Percentiles rank a stretch among this genome's conserved stretches.
These are phyloP conservation scores for Arthrobotrys entomopaga DNA, from an alignment of 2,329 filamentous ascomycete species.

Conservation along the genomic window DNA sequence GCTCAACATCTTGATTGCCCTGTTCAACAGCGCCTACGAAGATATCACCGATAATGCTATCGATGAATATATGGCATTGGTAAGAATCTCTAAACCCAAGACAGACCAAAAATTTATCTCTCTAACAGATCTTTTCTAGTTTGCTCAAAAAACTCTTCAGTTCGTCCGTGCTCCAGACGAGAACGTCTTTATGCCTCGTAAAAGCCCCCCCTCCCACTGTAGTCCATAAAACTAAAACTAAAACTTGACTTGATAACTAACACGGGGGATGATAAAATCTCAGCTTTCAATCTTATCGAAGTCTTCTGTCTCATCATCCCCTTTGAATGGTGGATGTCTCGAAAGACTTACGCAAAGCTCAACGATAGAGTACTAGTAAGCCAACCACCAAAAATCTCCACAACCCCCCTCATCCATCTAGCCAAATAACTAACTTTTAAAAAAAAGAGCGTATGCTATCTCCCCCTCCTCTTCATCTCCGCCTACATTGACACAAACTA, in stretches of 20 bases:
- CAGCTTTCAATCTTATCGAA: slow-evolving; percentile 88
- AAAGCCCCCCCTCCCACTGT: too few species aligned
- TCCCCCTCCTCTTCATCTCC: slow-evolving; percentile 45
- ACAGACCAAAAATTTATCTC: neutral
- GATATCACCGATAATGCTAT: slow-evolving; percentile 92
- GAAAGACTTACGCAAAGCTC: slow-evolving; percentile 76
- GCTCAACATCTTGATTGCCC: slow-evolving; percentile 93
- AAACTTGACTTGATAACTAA: neutral
- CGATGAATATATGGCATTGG: slow-evolving; percentile 90
- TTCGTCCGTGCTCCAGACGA: slow-evolving; percentile 97
- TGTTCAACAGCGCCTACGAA: slow-evolving; percentile 96
- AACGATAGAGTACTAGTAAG: slow-evolving; percentile 86
- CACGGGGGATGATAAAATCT: slow-evolving; percentile 1
- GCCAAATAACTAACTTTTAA: neutral
- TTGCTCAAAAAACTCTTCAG: slow-evolving; percentile 93
- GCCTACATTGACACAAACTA: slow-evolving; percentile 59
- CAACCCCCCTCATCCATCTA: too few species aligned
- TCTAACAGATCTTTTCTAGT: slow-evolving; percentile 61
- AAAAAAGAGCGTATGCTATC: slow-evolving; percentile 33
- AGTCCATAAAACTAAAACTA: neutral
- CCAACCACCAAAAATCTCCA: neutral
- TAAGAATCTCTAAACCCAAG: slow-evolving; percentile 12
- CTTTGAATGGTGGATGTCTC: slow-evolving; percentile 95
- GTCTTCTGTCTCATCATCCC: slow-evolving; percentile 80
- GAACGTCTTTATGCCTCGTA: slow-evolving; percentile 92